Percentiles rank a stretch among this genome's conserved stretches.
Evolutionary conservation across 495 filamentous ascomycete genomes (phyloP).

Genomic region (Penicillium samsonianum): DNA sequence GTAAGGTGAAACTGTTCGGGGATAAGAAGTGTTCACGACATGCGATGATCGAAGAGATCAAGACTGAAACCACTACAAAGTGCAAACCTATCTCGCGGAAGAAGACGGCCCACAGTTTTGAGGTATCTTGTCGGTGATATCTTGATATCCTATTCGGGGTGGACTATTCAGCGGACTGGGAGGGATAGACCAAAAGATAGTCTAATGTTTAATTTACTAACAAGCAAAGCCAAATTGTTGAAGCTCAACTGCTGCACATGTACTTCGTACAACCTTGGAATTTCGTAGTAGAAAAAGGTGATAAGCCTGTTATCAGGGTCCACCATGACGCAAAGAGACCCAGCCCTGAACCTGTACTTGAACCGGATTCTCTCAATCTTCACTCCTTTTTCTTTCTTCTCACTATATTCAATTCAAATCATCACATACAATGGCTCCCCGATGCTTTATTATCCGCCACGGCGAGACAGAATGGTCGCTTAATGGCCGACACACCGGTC

Average conservation of each 20-base stretch:
- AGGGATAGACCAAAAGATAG: background rate
- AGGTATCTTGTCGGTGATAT: slow-evolving; percentile 17
- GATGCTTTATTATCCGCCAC: slow-evolving; percentile 92
- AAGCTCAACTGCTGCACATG: background rate
- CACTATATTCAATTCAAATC: background rate
- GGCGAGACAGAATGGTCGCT: slow-evolving; percentile 98
- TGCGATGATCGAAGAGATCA: slow-evolving; percentile 9
- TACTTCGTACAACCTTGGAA: no score
- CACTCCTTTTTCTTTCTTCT: background rate
- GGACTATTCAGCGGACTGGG: background rate
- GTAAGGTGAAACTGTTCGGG: slow-evolving; percentile 15
- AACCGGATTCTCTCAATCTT: background rate
- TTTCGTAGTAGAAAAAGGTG: background rate
- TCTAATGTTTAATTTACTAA: background rate
- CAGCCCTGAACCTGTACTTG: background rate
- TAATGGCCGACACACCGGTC: slow-evolving; percentile 86
- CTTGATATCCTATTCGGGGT: background rate
- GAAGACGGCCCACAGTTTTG: slow-evolving; percentile 18
- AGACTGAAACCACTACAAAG: background rate
- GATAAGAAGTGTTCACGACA: slow-evolving; percentile 16
- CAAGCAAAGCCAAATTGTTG: background rate
- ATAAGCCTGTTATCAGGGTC: slow-evolving; percentile 6
- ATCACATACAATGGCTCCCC: slow-evolving; percentile 59
- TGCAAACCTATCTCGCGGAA: slow-evolving; percentile 7
- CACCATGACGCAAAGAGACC: slow-evolving; percentile 7